Conservation (phyloP, 345 rosid species). For the Jatropha curcas region DNA sequence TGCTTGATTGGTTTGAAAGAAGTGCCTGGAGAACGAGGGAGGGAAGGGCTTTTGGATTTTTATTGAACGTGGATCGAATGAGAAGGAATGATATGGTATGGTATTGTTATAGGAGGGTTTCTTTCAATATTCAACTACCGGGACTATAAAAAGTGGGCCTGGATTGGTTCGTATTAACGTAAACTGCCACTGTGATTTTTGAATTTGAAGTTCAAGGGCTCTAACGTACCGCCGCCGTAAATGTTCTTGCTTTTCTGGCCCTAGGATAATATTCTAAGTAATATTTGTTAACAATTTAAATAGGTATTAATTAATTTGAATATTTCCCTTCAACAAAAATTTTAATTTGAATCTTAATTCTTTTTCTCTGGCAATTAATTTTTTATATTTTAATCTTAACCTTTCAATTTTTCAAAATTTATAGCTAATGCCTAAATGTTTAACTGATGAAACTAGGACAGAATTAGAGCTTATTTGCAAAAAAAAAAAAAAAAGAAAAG, state of each 20-base stretch:
- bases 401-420: no score
- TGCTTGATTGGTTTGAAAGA: no score
- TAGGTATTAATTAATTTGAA: no score
- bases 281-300: neutral
- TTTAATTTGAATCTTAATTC: no score
- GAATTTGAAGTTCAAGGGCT: slow-evolving; percentile 3
- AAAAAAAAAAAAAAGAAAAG: no score
- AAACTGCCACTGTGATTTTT: slow-evolving; percentile 16
- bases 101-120: neutral
- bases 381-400: no score
- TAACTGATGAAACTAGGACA: no score
- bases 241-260: neutral
- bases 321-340: no score
- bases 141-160: neutral
- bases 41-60: slow-evolving; percentile 12
- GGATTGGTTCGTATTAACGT: neutral
- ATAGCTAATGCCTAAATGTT: no score
- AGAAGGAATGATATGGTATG: neutral
- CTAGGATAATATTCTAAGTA: neutral
- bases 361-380: no score
- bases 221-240: slow-evolving; percentile 18
- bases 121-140: slow-evolving; percentile 2
- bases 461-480: no score
- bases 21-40: neutral
- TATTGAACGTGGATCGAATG: neutral